phyloP scores from a whole-genome alignment of 1,139 yeast genomes.

The Scheffersomyces segobiensis region DNA sequence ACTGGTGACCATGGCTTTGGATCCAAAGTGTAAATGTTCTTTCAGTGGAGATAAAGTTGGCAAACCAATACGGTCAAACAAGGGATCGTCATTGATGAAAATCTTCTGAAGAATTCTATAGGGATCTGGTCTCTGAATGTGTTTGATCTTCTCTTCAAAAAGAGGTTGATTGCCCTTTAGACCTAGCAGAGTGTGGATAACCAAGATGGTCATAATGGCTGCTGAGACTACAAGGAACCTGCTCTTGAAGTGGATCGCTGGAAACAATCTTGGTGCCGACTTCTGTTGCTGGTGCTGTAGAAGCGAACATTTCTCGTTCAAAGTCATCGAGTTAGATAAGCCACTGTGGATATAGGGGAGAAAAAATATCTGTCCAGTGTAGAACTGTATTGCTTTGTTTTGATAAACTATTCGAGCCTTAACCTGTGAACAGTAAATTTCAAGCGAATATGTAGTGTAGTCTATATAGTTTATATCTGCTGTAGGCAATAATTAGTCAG shows the following conservation, averaged over 20 bases:
- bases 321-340: neutral
- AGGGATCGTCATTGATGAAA: slow-evolving; percentile 20
- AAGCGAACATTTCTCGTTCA: neutral
- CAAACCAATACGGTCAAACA: slow-evolving; percentile 30
- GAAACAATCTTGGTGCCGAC: neutral
- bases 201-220: neutral
- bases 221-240: neutral
- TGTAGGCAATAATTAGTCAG: neutral
- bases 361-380: neutral
- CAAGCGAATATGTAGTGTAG: neutral
- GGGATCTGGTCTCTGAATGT: neutral
- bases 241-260: neutral
- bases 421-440: neutral
- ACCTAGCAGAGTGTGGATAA: neutral
- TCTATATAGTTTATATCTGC: neutral
- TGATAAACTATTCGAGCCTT: too few species aligned
- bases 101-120: neutral
- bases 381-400: neutral
- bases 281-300: neutral
- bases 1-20: slow-evolving; percentile 69
- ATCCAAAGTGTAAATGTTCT: slow-evolving; percentile 30
- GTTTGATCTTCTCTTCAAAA: slow-evolving; percentile 1
- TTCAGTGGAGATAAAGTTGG: slow-evolving; percentile 37
- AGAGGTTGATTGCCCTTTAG: neutral
- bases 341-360: neutral